Evolutionary conservation across 2,329 filamentous ascomycete species (phyloP).

Genomic region (Ceratocystis lukuohia): DNA sequence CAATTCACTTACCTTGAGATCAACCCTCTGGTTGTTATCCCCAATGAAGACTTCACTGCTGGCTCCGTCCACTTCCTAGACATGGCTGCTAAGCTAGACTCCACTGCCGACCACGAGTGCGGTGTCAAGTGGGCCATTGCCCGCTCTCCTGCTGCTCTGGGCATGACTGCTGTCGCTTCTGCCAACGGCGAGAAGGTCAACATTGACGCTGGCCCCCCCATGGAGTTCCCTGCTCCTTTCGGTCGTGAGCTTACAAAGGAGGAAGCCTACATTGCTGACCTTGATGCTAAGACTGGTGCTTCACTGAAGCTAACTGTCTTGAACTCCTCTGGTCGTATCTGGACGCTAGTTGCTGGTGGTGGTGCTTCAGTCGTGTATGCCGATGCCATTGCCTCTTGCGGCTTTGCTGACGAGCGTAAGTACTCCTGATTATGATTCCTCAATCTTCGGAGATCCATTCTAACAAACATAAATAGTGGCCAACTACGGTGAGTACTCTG

Average conservation of each 20-base stretch:
- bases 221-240: slow-evolving; percentile 98
- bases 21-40: slow-evolving; percentile 96
- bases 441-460: background rate
- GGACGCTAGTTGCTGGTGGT: slow-evolving; percentile 97
- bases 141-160: slow-evolving; percentile 76
- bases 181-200: slow-evolving; percentile 62
- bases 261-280: slow-evolving; percentile 96
- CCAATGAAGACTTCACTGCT: slow-evolving; percentile 81
- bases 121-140: slow-evolving; percentile 98
- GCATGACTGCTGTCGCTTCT: slow-evolving; percentile 54
- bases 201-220: slow-evolving; percentile 91
- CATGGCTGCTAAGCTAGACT: slow-evolving; percentile 94
- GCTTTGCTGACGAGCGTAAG: slow-evolving; percentile 69
- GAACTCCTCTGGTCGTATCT: slow-evolving; percentile 82
- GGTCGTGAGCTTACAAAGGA: slow-evolving; percentile 97
- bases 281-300: slow-evolving; percentile 98
- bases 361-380: slow-evolving; percentile 99
- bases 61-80: slow-evolving; percentile 96
- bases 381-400: slow-evolving; percentile 91
- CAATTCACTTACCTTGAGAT: slow-evolving; percentile 99
- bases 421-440: background rate
- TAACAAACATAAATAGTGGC: slow-evolving; percentile 39
- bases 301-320: slow-evolving; percentile 97
- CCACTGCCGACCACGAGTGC: slow-evolving; percentile 98
- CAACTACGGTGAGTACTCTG: slow-evolving; percentile 99